A percentile compares a stretch with the other conserved stretches of the same genome.
phyloP scores from a whole-genome alignment of 306 rosid genomes.

The Prunus mume region DNA sequence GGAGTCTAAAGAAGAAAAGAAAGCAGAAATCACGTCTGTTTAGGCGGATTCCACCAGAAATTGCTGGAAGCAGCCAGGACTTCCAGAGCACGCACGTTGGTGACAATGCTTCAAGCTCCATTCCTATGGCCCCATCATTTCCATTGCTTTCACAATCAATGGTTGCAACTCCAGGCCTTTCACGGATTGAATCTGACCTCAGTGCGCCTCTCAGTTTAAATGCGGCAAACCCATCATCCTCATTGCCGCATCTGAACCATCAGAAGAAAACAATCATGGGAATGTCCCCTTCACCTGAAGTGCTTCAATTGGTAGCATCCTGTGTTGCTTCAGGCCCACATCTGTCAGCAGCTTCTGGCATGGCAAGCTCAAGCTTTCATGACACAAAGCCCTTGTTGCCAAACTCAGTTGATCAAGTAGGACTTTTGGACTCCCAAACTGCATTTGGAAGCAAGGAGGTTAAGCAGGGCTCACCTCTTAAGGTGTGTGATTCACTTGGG shows the following conservation, averaged over 20 bases:
- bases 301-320: conserved; percentile 85
- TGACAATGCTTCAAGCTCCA: conserved; percentile 65
- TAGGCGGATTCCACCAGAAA: conserved; percentile 39
- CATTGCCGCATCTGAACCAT: conserved; percentile 27
- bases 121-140: conserved; percentile 53
- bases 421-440: conserved; percentile 46
- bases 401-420: conserved; percentile 51
- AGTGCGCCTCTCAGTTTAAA: conserved; percentile 44
- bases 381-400: conserved; percentile 56
- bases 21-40: conserved; percentile 49
- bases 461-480: conserved; percentile 37
- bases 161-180: conserved; percentile 32
- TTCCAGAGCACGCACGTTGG: conserved; percentile 30
- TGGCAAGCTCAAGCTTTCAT: conserved; percentile 42
- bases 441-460: conserved; percentile 34
- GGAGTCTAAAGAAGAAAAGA: conserved; percentile 61
- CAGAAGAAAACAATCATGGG: conserved; percentile 49
- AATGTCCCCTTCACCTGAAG: conserved; percentile 88
- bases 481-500: conserved; percentile 27
- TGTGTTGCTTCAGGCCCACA: conserved; percentile 62
- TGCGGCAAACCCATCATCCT: conserved; percentile 37
- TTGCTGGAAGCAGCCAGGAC: conserved; percentile 50
- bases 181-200: conserved; percentile 56
- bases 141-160: conserved; percentile 49
- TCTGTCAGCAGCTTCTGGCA: conserved; percentile 42